These are phyloP conservation scores for Beta macrorhiza DNA, from an alignment of 179 eudicot genomes.

Conservation along the genomic window DNA sequence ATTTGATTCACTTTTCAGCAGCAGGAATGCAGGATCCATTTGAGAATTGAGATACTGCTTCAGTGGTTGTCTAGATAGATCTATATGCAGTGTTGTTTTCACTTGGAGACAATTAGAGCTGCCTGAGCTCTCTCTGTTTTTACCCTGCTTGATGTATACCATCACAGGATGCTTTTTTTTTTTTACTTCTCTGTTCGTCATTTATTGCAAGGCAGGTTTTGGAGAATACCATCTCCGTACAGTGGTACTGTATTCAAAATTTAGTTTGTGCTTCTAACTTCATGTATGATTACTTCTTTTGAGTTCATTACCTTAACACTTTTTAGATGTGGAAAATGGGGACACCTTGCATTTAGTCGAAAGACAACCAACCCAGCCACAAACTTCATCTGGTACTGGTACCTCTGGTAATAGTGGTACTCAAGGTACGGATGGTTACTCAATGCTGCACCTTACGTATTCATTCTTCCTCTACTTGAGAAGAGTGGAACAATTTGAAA, in stretches of 20 bases:
- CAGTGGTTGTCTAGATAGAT: background rate
- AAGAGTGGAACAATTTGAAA: background rate
- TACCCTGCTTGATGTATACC: background rate
- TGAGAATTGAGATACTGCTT: background rate
- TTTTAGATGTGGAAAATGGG: slow-evolving; percentile 80
- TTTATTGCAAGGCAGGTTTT: background rate
- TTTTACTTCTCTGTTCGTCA: background rate
- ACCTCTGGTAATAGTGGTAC: slow-evolving; percentile 42
- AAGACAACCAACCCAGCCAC: slow-evolving; percentile 73
- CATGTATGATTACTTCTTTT: slow-evolving; percentile 7
- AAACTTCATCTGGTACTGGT: slow-evolving; percentile 56
- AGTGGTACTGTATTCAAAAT: background rate
- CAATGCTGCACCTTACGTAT: background rate
- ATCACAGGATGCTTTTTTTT: background rate
- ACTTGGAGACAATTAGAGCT: background rate
- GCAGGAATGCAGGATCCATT: background rate
- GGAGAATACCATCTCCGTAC: background rate
- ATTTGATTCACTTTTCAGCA: background rate
- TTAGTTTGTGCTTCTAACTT: slow-evolving; percentile 4
- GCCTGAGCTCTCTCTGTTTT: background rate
- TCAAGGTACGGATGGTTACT: slow-evolving; percentile 42
- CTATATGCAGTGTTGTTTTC: background rate
- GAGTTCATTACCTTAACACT: slow-evolving; percentile 44
- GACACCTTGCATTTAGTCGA: slow-evolving; percentile 88
- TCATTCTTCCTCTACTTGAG: background rate